Base-by-base conservation (phyloP, 176 grass and related monocot genomes). In the Tillandsia fasciculata region DNA sequence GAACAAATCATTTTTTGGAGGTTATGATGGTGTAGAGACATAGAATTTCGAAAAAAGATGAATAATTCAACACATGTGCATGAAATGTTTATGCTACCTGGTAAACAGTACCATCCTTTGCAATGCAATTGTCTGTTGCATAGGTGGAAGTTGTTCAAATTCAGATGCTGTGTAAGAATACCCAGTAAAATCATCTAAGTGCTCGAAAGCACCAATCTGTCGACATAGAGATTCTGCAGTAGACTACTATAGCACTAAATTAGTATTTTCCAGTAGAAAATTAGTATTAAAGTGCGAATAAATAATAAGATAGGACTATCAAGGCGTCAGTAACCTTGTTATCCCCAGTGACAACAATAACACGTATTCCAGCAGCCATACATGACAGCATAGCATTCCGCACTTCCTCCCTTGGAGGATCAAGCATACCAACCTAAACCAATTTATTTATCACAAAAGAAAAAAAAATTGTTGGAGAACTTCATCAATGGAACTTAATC, bases 291-390 rank as follows among this genome's bases (percentile, higher is more conserved):
- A 50, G 2, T 20, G 18, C 1, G 51, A 80, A 73, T 42, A 42
- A 42, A 42, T 42, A 29, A n/a, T 75, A 70, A 75, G 64, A 53
- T 10, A 74, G 22, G 22, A 64, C 48, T 63, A 53, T 58, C 33
- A 69, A 72, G 24, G 10, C 2, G 6, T 51, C 47, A 17, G 53
- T 74, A 83, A 99, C 94, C 87, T 99, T 99, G 66, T 99, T 99
- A 77, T 99, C 94, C 52, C 94, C 94, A 67, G 94, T 99, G 79
- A 93, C 94, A 79, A 99, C 89, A 72, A 99, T 87, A 85, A 99
- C 94, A 72, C 94, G 94, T 74, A 99, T 99, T 54, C 94, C 94
- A 2, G 94, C 94, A 83, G 84, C 89, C 86, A 90, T 93, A 83
- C 94, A 93, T 59, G 89, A 87, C 54, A 89, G 73, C 57, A 99